These are phyloP conservation scores for Saccharomycopsis sp. DNA, from an alignment of 805 yeast species.

Conservation along the genomic window DNA sequence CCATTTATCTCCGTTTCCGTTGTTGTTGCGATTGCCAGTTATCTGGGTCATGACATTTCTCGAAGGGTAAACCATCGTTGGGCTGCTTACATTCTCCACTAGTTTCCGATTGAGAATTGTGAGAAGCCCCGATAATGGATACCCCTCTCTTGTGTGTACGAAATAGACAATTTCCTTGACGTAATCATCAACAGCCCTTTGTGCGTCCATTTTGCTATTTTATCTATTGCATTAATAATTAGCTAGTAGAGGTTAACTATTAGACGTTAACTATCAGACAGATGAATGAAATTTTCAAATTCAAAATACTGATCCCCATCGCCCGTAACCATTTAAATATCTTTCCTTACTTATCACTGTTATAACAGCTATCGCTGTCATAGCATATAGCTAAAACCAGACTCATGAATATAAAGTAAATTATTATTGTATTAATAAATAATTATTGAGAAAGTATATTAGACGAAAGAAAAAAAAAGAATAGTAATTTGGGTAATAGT, in stretches of 20 bases:
- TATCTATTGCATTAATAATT: too few relatives aligned
- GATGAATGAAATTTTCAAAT: too few relatives aligned
- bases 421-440: background rate
- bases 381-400: too few relatives aligned
- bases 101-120: background rate
- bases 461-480: conserved; percentile 3
- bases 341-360: too few relatives aligned
- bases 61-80: background rate
- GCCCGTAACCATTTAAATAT: background rate
- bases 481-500: background rate
- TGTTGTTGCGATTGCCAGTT: background rate
- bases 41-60: background rate
- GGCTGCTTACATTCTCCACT: background rate
- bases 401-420: too few relatives aligned
- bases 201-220: background rate
- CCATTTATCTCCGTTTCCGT: conserved; percentile 1
- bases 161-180: background rate
- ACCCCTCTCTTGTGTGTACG: background rate
- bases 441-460: background rate
- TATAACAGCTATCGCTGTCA: too few relatives aligned
- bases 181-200: background rate
- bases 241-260: too few relatives aligned
- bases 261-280: background rate
- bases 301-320: too few relatives aligned
- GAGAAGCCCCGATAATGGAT: background rate